phyloP scores from a whole-genome alignment of 371 early-diverging fungal species.

The Catenaria anguillulae region DNA sequence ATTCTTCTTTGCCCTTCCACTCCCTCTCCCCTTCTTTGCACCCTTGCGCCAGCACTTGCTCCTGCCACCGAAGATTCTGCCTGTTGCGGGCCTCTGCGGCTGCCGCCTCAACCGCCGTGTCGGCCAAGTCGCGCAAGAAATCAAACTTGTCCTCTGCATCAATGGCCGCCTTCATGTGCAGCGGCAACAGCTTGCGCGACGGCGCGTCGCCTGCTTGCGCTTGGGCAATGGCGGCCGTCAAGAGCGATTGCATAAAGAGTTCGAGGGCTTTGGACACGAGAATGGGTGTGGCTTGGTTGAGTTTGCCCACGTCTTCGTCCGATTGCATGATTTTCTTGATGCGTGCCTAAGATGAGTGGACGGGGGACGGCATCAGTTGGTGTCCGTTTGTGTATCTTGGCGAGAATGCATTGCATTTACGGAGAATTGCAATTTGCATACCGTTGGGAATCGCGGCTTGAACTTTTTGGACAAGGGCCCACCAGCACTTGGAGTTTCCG shows the following conservation, averaged over 20 bases:
- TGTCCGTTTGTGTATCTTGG: not conserved
- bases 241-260: conserved; percentile 78
- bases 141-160: conserved; percentile 75
- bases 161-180: conserved; percentile 64
- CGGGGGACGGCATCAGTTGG: too few species aligned
- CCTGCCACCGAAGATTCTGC: too few species aligned
- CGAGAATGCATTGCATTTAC: too few species aligned
- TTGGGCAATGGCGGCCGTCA: conserved; percentile 71
- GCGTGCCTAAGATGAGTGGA: conserved; percentile 70
- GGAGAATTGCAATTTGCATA: conserved; percentile 17
- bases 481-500: too few species aligned
- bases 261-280: conserved; percentile 90
- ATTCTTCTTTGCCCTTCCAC: too few species aligned
- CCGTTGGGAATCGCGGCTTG: conserved; percentile 81
- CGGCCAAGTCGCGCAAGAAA: conserved; percentile 79
- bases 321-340: conserved; percentile 99
- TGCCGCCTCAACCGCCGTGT: conserved; percentile 66
- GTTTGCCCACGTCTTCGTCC: conserved; percentile 99
- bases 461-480: conserved; percentile 59
- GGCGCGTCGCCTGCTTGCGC: conserved; percentile 50
- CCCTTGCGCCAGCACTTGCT: too few species aligned
- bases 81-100: too few species aligned
- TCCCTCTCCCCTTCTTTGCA: too few species aligned
- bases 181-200: not conserved
- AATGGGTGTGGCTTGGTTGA: conserved; percentile 93